Conservation (phyloP, 345 rosid genomes). For the Murraya paniculata region DNA sequence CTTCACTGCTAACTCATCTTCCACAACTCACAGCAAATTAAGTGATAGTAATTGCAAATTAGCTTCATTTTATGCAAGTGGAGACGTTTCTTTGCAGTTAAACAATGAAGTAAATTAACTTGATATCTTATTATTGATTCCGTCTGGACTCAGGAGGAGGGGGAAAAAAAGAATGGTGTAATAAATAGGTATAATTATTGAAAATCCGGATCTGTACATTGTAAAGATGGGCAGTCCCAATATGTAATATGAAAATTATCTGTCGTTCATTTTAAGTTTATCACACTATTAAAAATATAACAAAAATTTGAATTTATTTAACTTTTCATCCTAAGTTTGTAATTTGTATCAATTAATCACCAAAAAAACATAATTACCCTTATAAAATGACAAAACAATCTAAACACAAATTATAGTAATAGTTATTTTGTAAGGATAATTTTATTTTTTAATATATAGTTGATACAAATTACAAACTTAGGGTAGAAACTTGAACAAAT, state of each 20-base stretch:
- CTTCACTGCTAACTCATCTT: constrained; percentile 43
- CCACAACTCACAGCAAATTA: constrained; percentile 45
- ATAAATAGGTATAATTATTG: background rate
- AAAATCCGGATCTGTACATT: background rate
- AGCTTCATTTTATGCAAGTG: constrained; percentile 1
- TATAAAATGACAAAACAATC: no score
- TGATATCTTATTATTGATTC: background rate
- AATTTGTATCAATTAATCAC: no score
- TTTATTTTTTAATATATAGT: no score
- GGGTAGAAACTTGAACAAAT: rapidly evolving
- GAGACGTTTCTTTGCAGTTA: constrained; percentile 16
- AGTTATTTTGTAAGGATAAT: no score
- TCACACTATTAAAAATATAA: no score
- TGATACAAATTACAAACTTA: no score
- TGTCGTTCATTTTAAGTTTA: rapidly evolving
- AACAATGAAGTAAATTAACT: background rate
- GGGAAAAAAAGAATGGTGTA: background rate
- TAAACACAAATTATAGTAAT: no score
- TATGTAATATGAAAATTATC: no score
- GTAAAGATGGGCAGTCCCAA: background rate
- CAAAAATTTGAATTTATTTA: no score
- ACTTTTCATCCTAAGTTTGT: rapidly evolving
- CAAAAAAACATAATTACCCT: no score
- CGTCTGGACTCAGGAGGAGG: background rate
- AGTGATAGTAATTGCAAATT: background rate